Base-by-base conservation (phyloP, 2,329 filamentous ascomycete species). In the Fusarium phyllophilum region DNA sequence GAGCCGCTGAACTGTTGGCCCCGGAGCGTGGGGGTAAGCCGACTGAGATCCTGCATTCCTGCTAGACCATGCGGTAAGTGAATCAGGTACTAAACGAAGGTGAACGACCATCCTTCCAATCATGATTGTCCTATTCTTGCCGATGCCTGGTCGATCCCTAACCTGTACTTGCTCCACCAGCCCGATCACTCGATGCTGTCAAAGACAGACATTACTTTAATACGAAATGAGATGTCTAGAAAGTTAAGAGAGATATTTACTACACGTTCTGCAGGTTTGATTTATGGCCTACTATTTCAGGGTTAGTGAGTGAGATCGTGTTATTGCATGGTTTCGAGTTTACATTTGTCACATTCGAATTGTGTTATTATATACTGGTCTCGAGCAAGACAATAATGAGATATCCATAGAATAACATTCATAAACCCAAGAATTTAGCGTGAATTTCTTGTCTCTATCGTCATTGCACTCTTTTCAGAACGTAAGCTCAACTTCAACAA, bases 221-320 rank as follows among this genome's bases (percentile, higher is more conserved):
- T 17, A 12, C 26, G 6, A 1, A 31, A 29, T 0, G 4, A 17
- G 26, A 11, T 8, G 14, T 11, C 6, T 1, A 12, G 10, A n/a
- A 12, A 17, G 3, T 8, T 2, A 6, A 12, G 5, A 6, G 18
- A 14, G 13, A 45, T 4, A 7, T 20, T 10, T 26, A 2, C 1
- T 6, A 10, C 6, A 6, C 12, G 8, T 7, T 44, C 4, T 26
- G 5, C 18, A 6, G 2, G 8, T 14, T 26, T 26, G 26, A 29
- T 29, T 29, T 29, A 29, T 29, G 8, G 26, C 26, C 26, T 29
- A 29, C 26, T 29, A 29, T 29, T 29, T 29, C 26, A 29, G 26
- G 26, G 26, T 29, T 29, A 29, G 26, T 29, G 6, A 29, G 26
- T 29, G 26, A 6, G 26, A 29, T 29, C 26, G 26, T 29, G 5